Conservation (phyloP, 1,139 yeast species). For the Pichia norvegensis region DNA sequence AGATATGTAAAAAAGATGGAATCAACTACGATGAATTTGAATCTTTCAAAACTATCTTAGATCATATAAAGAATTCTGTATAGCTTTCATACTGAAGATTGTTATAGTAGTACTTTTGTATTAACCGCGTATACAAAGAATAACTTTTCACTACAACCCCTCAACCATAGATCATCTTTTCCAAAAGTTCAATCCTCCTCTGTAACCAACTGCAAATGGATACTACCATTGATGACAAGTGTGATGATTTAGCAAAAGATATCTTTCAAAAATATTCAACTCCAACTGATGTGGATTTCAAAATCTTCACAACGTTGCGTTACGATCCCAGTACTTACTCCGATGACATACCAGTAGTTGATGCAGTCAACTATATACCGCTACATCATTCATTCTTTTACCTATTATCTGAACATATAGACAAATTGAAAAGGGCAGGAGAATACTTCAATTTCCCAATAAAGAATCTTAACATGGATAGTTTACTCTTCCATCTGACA, state of each 20-base stretch:
- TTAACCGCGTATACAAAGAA: not conserved
- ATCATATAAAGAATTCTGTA: constrained; percentile 33
- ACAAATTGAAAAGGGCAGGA: not conserved
- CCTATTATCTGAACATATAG: not conserved
- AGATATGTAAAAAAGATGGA: constrained; percentile 68
- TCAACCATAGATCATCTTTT: no score
- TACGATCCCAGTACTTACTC: not conserved
- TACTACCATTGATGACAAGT: not conserved
- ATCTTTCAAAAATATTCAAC: not conserved
- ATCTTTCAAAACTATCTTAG: constrained; percentile 64
- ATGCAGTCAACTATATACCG: constrained; percentile 2
- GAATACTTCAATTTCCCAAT: constrained; percentile 53
- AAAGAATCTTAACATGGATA: constrained; percentile 31
- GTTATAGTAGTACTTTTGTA: no score
- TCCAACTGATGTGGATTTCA: not conserved
- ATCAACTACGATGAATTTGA: constrained; percentile 83
- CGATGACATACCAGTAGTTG: not conserved
- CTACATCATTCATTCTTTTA: constrained; percentile 1
- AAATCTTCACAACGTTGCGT: not conserved
- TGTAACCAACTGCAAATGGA: not conserved
- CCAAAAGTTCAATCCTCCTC: no score
- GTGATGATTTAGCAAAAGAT: not conserved
- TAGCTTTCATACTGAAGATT: not conserved
- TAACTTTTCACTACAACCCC: not conserved
- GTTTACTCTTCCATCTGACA: constrained; percentile 39